Evolutionary conservation across 2,329 filamentous ascomycete species (phyloP), one percentile per base, ranked within the genome.

Genomic region (Pyricularia sp.): DNA sequence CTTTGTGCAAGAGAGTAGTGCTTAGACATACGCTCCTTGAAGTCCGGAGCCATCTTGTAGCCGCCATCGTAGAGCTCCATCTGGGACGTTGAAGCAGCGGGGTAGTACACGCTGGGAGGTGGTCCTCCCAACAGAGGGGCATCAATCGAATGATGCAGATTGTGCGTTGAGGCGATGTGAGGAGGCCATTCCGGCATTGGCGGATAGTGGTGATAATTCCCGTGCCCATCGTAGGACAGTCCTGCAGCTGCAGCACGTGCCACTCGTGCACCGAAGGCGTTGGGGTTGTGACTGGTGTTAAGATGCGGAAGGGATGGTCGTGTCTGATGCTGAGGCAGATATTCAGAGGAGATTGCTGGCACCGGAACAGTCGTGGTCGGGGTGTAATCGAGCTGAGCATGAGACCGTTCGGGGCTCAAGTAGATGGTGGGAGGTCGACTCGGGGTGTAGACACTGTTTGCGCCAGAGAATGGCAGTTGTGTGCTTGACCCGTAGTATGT

Each of bases 11-110:
- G 25, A 25, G 31, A 55, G 23, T 28, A 17, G 65, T 66, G 65
- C 23, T 66, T 66, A n/a, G 33, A 36, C 36, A 66, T 66, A 20
- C 26, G 65, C 10, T 50, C 42, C 65, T 66, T 36, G 12, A 11
- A 26, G 31, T 66, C 25, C 58, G 69, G n/a, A 67, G 68, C 68
- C 66, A 68, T 65, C 20, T 64, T 66, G 25, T 69, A 68, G 1
- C 71, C 72, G 4, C 72, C 73, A 28, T 75, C 72, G 14, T 74
- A 65, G 17, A 75, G 66, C 55, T 75, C 73, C 28, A 73, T 68
- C 36, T 74, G 72, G 1, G 33, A 66, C 20, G 61, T 64, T 20
- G 55, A 30, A 12, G 67, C 30, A 20, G 14, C 42, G n/a, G 66
- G 66, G 30, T 65, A 67, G 69, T 69, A 67, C 25, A 50, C 36